Evolutionary conservation across 129 eudicot genomes (phyloP), one percentile per base, ranked within the genome.

Genomic region (Helianthus tuberosus): DNA sequence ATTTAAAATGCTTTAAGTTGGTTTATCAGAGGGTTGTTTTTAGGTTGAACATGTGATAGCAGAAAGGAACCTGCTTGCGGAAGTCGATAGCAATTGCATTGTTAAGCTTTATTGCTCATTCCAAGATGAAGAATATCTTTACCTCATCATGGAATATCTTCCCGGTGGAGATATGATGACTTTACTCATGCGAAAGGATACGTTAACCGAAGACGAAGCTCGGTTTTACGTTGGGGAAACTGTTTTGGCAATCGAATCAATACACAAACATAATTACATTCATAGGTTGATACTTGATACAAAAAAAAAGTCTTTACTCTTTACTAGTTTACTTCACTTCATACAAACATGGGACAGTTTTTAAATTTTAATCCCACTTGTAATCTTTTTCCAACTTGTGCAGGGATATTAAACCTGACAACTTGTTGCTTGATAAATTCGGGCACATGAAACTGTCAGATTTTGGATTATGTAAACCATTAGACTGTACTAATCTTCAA

Each of bases 121-220:
- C 75, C 98, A 93, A 84, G 98, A 93, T 64, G 96, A 93, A 35
- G 98, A 93, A 84, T 87, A 82, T 84, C 89, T 93, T 15, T 93
- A 93, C 68, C 96, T 93, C 36, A 82, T 93, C 49, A 93, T 93
- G 98, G 98, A 93, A 81, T 93, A 93, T 81, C 87, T 93, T 64
- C 96, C 98, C 67, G 98, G 98, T 54, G 98, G 98, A 69, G 98
- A 93, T 86, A 89, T 93, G 98, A 93, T 93, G 98, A 93, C 98
- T 59, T 73, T 93, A 77, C 84, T 93, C 35, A 93, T 93, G 98
- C 79, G 96, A 51, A 93, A 93, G 81, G 98, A 93, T 81, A 93
- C 89, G 8, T 72, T 93, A 44, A 89, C 98, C 2, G 98, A 93
- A 81, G 92, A 93, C 75, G 98, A 87, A 78, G 96, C 98, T 13